Conservation (phyloP, 2,329 filamentous ascomycete species). For the Arthrobotrys conoides region DNA sequence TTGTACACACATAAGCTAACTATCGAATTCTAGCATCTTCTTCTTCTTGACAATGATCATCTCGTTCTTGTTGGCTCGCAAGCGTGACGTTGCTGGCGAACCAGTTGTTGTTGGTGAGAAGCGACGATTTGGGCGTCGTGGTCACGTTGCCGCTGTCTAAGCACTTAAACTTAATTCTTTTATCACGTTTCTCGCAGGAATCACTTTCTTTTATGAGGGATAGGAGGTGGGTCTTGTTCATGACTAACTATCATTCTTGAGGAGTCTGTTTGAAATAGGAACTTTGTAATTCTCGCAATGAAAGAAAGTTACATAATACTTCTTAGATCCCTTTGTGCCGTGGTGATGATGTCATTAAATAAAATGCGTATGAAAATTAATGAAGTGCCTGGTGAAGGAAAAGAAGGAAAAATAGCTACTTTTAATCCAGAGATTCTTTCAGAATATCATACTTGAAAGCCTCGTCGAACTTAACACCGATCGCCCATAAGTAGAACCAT, state of each 20-base stretch:
- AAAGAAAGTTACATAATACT: too few relatives aligned
- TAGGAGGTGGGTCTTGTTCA: too few relatives aligned
- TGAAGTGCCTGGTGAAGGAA: too few relatives aligned
- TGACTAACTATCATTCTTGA: not conserved
- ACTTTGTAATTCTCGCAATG: too few relatives aligned
- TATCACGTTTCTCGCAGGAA: not conserved
- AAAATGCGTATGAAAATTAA: too few relatives aligned
- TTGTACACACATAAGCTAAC: not conserved
- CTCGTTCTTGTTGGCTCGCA: conserved; percentile 50
- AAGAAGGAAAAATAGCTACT: not conserved
- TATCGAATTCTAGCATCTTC: conserved; percentile 47
- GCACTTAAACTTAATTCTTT: not conserved
- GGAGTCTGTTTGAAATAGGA: too few relatives aligned
- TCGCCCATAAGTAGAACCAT: conserved; percentile 49
- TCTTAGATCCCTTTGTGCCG: too few relatives aligned
- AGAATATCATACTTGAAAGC: conserved; percentile 57
- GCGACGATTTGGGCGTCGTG: conserved; percentile 38
- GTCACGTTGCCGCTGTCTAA: conserved; percentile 36
- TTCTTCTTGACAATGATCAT: conserved; percentile 63
- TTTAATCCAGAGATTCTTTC: conserved; percentile 42
- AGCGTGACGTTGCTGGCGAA: conserved; percentile 26
- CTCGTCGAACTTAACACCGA: conserved; percentile 55
- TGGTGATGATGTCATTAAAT: too few relatives aligned
- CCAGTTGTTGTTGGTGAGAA: conserved; percentile 38
- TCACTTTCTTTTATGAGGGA: not conserved